Evolutionary conservation across 768 basidiomycete genomes (phyloP), one percentile per base, ranked within the genome.

Genomic region (Phlebiopsis flavidoalba): DNA sequence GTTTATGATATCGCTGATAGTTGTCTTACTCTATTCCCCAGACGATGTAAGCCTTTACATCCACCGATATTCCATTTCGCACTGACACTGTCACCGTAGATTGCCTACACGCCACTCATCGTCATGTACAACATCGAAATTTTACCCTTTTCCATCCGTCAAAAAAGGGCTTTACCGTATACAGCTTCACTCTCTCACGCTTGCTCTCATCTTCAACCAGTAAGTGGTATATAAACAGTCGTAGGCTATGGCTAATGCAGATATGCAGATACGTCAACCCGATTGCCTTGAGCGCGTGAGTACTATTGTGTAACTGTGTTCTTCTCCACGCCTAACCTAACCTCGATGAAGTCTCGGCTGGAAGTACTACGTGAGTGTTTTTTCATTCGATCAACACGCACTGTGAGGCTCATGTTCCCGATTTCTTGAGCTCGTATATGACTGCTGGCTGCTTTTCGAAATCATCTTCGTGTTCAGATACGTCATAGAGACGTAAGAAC

Each of bases 51-150:
- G 69, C 65, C 35, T 60, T 31, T 50, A 24, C 19, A 7, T 40
- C 11, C 3, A 43, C 40, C 3, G 31, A 15, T 33, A 36, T 31
- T 6, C 26, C 6, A 31, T 31, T 31, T 31, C 26, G 5, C 21
- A 26, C 10, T 24, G 26, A 52, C 31, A 52, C 21, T 35, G 14
- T 12, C 37, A 15, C 26, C 22, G 22, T 47, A 74, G 72, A 67
- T 75, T 40, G 77, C 75, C 8, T 77, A 75, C 65, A 72, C 75
- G 4, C 80, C 80, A 15, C 71, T 80, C 8, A 72, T 76, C 50
- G 73, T 74, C 12, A 67, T 73, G 67, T 78, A 79, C 71, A 79
- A 77, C 19, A 74, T 82, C 60, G 82, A 83, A 66, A 81, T 82
- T 65, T 67, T 82, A 62, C 80, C 80, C 31, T 80, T 72, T 68